Base-by-base conservation (phyloP, 208 protist genomes). In the Leishmania martiniquensis region DNA sequence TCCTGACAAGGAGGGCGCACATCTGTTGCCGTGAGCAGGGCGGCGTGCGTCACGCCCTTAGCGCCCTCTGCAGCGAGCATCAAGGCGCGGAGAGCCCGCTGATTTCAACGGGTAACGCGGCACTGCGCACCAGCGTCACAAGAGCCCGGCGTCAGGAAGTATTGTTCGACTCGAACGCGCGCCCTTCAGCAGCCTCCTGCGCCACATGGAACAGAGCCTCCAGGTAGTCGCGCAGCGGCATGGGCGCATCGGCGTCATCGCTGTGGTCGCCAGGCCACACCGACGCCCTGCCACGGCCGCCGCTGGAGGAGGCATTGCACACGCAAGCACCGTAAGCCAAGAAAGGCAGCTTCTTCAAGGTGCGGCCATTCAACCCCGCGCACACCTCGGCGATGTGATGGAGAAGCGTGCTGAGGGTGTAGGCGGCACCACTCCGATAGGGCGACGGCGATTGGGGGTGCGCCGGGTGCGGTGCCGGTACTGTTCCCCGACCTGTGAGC, bases 321-420 rank as follows among this genome's bases (percentile, higher is more conserved):
- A 82, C 12, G 52, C 85, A 89, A 2, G 55, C 34, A 22, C 88
- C 72, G 51, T 82, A 96, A 20, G 96, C 93, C 1, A 99, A 76
- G 72, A 99, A 97, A 6, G 98, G 96, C 17, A 99, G 55, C 80
- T 98, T 98, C 81, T 97, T 91, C 22, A 99, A 71, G 17, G 82
- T 88, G 51, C 98, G 91, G 0, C 97, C 98, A 69, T 92, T 98
- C n/a, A 98, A 77, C 7, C 91, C 92, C n/a, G 85, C 86, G 59
- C 87, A 92, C 5, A 75, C 51, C 29, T 68, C 70, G 22, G 92
- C 88, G 22, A 97, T 74, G n/a, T 80, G 75, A 5, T 37, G 22
- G 29, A 81, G 59, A 39, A 77, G 72, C 37, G 51, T 6, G 47
- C 34, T 57, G 2, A 74, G 2, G 2, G 70, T 22, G 49, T 47